Conservation (phyloP, 768 basidiomycete species). For the Tephrocybe sp. region DNA sequence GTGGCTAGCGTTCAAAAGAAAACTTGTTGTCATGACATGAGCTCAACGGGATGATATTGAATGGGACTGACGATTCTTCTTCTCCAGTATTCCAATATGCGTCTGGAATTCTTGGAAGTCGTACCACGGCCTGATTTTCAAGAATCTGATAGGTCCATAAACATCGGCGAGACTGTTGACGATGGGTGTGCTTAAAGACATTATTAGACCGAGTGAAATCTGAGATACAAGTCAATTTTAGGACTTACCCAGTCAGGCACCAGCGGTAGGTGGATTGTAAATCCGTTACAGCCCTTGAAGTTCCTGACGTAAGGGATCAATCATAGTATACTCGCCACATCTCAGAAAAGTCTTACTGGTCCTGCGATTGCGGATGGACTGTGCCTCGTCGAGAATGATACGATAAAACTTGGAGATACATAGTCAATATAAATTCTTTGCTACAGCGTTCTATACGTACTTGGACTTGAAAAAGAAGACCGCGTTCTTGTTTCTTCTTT, state of each 20-base stretch:
- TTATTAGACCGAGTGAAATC: not conserved
- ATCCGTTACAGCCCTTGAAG: conserved; percentile 54
- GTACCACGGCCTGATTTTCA: conserved; percentile 47
- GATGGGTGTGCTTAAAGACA: conserved; percentile 52
- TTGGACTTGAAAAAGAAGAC: conserved; percentile 51
- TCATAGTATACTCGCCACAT: not conserved
- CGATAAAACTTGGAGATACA: conserved; percentile 43
- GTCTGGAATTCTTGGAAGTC: conserved; percentile 41
- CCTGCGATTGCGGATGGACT: conserved; percentile 49
- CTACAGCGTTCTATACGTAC: conserved; percentile 24
- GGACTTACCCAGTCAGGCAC: conserved; percentile 60
- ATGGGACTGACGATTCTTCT: conserved; percentile 42
- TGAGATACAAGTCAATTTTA: not conserved
- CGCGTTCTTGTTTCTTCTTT: conserved; percentile 32
- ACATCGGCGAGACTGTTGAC: conserved; percentile 61
- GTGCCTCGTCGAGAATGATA: conserved; percentile 57
- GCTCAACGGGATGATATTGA: too few relatives aligned
- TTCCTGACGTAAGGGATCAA: conserved; percentile 30
- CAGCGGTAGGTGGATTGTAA: conserved; percentile 58
- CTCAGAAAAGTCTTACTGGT: conserved; percentile 36
- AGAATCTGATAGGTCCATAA: conserved; percentile 46
- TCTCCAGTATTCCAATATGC: conserved; percentile 41
- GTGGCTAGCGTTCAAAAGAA: too few relatives aligned
- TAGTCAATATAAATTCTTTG: not conserved
- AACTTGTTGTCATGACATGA: too few relatives aligned